Base-by-base conservation (phyloP, 148 eudicot species). In the Nyssa sinensis region DNA sequence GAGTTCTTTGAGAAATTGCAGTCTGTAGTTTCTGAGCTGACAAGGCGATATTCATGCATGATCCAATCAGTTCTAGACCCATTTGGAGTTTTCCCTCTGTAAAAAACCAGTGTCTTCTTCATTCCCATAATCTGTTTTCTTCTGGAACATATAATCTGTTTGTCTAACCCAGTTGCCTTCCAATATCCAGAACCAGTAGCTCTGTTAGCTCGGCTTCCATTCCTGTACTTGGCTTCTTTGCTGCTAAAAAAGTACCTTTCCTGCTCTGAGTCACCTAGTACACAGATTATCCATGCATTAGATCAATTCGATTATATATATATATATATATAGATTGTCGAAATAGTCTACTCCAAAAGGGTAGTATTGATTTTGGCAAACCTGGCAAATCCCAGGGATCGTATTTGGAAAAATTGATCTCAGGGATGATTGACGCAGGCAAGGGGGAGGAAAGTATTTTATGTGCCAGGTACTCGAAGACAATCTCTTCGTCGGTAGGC, bases 1-100 rank as follows among this genome's bases (percentile, higher is more conserved):
- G 74, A 61, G 23, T n/a, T 58, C 8, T 62, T 11, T 55, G 55
- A 16, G 31, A 5, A 51, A 62, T 25, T 70, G 29, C 11, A 7
- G 17, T 31, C 4, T 66, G 67, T 13, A 16, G 72, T 76, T 21
- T 10, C 11, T 3, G 60, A 58, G 10, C 64, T 73, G 47, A 73
- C 77, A 61, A 89, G 82, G 82, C 85, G 86, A 79, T 86, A 89
- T 41, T 89, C 90, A 44, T 91, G 87, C 91, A 91, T 86, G 74
- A 83, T 65, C 93, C 93, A 91, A 70, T 80, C 75, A 1, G 91
- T 89, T 62, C 82, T 83, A 2, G 79, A 49, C 2, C 80, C 82
- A 33, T 75, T 70, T 0, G 87, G 81, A 67, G 87, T 66, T 65
- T 81, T 86, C n/a, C 90, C 90, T 37, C 39, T 41, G 28, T 89